Base-by-base conservation (phyloP, 306 rosid genomes). In the Ammopiptanthus mongolicus region DNA sequence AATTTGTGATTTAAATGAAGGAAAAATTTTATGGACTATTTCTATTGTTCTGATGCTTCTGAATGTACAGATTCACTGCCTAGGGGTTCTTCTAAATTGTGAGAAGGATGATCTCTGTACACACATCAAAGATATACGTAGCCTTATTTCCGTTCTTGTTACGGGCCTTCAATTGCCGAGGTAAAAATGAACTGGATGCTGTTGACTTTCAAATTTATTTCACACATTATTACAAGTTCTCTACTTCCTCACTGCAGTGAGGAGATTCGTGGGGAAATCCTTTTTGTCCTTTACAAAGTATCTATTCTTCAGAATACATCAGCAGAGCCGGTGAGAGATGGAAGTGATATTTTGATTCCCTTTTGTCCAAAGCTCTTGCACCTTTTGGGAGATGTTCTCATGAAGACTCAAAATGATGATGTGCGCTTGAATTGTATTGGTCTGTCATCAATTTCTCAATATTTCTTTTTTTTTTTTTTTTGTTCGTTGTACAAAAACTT, bases 361-460 rank as follows among this genome's bases (percentile, higher is more conserved):
- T 91, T 87, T 69, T 85, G 93, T 85, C 91, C 97, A 41, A 85
- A 84, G 88, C 83, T 95, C 61, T 65, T 90, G 84, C 80, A 81
- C 86, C 73, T 95, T 73, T 80, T 91, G 80, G 73, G 84, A 80
- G 93, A 95, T 77, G 93, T 88, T 56, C 93, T 95, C 33, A 74
- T 83, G 85, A 95, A 95, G 90, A 87, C 95, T 69, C 93, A 91
- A 76, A 85, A 78, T 37, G 92, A 90, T 71, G 97, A 95, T 78
- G 96, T 90, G 68, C 91, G 93, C 66, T 86, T 90, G 86, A 95
- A 95, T 71, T 91, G 97, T 77, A 71, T 95, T 73, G 98, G 98
- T 95, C 55, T 10, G 92, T 84, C 66, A 31, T 77, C 63, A 37
- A 71, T 23, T 80, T 51, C 80, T 63, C 65, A 31, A 25, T n/a